These are phyloP conservation scores for Selaginella tamariscina DNA, from an alignment of 75 land plant genomes.

Conservation along the genomic window DNA sequence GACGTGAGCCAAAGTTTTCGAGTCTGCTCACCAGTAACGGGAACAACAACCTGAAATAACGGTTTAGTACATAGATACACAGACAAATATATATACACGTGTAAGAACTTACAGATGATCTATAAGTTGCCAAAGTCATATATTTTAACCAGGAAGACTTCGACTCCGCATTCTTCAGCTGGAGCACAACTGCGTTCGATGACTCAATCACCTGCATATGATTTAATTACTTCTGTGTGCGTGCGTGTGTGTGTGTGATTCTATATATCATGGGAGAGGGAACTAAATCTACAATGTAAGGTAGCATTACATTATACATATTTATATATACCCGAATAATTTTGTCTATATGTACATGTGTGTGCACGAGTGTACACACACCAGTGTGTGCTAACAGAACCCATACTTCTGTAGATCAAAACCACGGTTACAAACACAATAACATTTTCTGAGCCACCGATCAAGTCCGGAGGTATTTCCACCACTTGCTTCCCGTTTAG, in stretches of 20 bases:
- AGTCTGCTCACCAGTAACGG: neutral
- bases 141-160: constrained; percentile 59
- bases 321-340: too few relatives aligned
- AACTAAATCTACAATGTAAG: too few relatives aligned
- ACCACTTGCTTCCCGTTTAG: constrained; percentile 64
- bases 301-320: too few relatives aligned
- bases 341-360: too few relatives aligned
- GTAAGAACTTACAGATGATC: constrained; percentile 53
- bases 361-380: neutral
- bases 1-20: too few relatives aligned
- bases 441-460: constrained; percentile 64
- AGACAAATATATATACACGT: too few relatives aligned
- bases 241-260: too few relatives aligned
- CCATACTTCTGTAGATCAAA: constrained; percentile 65
- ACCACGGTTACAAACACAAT: constrained; percentile 67
- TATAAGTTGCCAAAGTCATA: constrained; percentile 55
- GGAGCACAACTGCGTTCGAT: constrained; percentile 54
- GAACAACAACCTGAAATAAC: neutral
- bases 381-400: neutral
- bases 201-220: constrained; percentile 63
- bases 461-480: constrained; percentile 55
- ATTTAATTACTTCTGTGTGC: neutral
- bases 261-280: too few relatives aligned
- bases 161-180: constrained; percentile 40
- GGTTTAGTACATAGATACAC: too few relatives aligned